These are phyloP conservation scores for Epichloe glyceriae DNA, from an alignment of 2,329 filamentous ascomycete species.

Conservation along the genomic window DNA sequence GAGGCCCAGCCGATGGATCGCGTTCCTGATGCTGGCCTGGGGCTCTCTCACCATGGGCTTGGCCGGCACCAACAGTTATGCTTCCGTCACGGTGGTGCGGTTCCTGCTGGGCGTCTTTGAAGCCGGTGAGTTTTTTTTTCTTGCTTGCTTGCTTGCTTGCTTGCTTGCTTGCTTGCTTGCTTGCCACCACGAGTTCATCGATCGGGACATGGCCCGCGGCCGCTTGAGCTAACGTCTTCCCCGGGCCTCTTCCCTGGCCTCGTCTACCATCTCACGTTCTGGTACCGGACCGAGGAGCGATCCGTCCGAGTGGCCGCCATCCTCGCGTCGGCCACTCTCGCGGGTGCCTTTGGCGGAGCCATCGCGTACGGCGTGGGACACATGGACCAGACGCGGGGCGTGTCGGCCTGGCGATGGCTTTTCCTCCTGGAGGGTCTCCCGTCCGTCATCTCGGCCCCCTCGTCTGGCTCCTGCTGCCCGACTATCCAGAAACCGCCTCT, in stretches of 20 bases:
- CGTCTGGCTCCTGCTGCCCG: constrained; percentile 55
- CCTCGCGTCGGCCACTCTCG: constrained; percentile 54
- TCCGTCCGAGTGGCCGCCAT: constrained; percentile 58
- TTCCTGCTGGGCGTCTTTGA: constrained; percentile 57
- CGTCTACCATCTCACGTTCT: constrained; percentile 58
- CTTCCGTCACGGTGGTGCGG: constrained; percentile 50
- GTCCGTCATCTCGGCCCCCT: constrained; percentile 49
- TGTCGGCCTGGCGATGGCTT: constrained; percentile 57
- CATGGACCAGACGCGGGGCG: constrained; percentile 50
- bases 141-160: accelerated
- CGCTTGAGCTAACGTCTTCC: constrained; percentile 35
- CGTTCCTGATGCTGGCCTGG: constrained; percentile 55
- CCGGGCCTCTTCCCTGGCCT: constrained; percentile 45
- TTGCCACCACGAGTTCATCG: too few relatives aligned
- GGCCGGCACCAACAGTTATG: constrained; percentile 49
- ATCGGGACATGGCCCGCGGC: neutral
- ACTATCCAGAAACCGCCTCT: constrained; percentile 50
- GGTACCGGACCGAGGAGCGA: constrained; percentile 59
- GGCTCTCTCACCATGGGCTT: constrained; percentile 54
- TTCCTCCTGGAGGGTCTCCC: constrained; percentile 52
- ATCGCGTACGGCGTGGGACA: constrained; percentile 61
- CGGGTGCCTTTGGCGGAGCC: constrained; percentile 60
- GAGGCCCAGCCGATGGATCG: constrained; percentile 48
- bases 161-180: accelerated
- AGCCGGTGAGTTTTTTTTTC: constrained; percentile 23